These are phyloP conservation scores for Phyllosticta citrichinensis DNA, from an alignment of 2,329 filamentous ascomycete genomes.

Conservation along the genomic window DNA sequence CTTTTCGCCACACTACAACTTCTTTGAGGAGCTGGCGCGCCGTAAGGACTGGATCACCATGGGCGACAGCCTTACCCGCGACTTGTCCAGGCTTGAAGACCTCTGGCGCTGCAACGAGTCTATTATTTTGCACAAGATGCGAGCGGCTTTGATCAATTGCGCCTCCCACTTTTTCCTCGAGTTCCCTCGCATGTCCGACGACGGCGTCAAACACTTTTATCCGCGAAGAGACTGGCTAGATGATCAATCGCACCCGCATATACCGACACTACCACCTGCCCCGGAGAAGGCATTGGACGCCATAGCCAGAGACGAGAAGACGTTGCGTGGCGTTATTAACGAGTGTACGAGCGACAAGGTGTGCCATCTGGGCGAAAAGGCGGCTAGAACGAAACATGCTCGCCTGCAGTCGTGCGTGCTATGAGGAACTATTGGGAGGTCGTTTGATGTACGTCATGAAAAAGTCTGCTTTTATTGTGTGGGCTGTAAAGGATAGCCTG, in stretches of 20 bases:
- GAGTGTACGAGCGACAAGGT: no score
- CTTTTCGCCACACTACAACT: neutral
- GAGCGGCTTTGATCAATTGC: neutral
- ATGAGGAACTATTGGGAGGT: no score
- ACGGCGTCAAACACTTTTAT: neutral
- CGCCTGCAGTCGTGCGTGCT: no score
- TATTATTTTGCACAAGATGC: neutral
- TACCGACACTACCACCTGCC: neutral
- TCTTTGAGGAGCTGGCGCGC: neutral
- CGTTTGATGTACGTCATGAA: no score
- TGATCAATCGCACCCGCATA: neutral
- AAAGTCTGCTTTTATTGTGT: no score
- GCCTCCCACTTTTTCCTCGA: neutral
- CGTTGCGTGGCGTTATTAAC: no score
- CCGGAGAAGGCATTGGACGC: neutral
- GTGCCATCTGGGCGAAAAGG: no score
- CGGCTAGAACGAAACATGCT: no score
- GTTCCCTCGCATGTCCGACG: neutral
- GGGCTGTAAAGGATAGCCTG: no score
- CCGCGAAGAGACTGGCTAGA: neutral
- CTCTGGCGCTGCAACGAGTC: neutral
- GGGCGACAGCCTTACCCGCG: neutral
- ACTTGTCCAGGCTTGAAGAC: neutral
- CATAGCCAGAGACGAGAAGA: no score
- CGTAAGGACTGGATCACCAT: neutral